Conservation (phyloP, 805 yeast genomes). For the Middelhovenomyces tepae region DNA sequence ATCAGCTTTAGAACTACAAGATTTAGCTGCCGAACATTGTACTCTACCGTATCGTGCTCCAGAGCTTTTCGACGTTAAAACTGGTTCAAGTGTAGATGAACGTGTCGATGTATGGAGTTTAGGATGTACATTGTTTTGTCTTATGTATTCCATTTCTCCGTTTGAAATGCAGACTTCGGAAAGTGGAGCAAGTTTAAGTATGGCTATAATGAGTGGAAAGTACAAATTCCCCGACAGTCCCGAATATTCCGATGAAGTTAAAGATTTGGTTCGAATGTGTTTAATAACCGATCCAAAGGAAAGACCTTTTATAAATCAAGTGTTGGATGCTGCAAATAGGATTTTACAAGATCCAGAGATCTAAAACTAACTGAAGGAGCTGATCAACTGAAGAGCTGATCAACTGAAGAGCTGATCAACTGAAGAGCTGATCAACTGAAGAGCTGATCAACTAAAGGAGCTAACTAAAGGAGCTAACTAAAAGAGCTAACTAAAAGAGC, state of each 20-base stretch:
- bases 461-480: too few species aligned
- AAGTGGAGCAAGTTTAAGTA: slow-evolving; percentile 70
- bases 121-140: slow-evolving; percentile 73
- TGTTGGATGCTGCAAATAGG: too few species aligned
- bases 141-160: slow-evolving; percentile 75
- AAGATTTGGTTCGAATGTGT: slow-evolving; percentile 51
- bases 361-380: too few species aligned
- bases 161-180: slow-evolving; percentile 76
- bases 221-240: slow-evolving; percentile 48
- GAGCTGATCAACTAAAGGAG: too few species aligned
- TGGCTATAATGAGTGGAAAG: slow-evolving; percentile 65
- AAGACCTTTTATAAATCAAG: slow-evolving; percentile 61
- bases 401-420: too few species aligned
- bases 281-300: slow-evolving; percentile 49
- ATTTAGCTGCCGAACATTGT: slow-evolving; percentile 75
- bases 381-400: too few species aligned
- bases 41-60: slow-evolving; percentile 87
- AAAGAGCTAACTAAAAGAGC: too few species aligned
- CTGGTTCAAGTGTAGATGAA: slow-evolving; percentile 59
- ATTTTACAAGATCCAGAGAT: too few species aligned
- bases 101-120: slow-evolving; percentile 85
- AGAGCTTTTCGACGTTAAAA: slow-evolving; percentile 69
- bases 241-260: slow-evolving; percentile 46
- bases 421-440: too few species aligned
- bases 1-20: slow-evolving; percentile 69